These are phyloP conservation scores for Coemansia aciculifera DNA, from an alignment of 192 early-diverging fungal species.

Conservation along the genomic window DNA sequence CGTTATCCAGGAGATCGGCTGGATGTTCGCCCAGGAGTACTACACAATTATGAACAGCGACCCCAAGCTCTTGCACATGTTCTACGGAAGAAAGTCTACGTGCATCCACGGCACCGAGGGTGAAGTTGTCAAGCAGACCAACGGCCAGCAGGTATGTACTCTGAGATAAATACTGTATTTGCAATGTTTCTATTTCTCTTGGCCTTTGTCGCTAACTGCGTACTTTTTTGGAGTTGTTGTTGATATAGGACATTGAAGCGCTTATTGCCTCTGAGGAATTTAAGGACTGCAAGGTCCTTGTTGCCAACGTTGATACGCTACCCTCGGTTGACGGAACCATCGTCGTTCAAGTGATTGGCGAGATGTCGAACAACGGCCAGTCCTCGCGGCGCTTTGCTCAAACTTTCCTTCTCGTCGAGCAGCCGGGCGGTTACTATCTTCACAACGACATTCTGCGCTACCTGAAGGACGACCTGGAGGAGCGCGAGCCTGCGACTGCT, in stretches of 20 bases:
- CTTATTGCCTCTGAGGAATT: constrained; percentile 76
- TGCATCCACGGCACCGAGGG: constrained; percentile 85
- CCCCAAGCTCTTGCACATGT: constrained; percentile 75
- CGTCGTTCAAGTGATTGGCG: constrained; percentile 87
- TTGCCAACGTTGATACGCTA: constrained; percentile 86
- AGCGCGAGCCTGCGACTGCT: constrained; percentile 39
- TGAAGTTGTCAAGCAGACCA: constrained; percentile 61
- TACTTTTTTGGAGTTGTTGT: constrained; percentile 15
- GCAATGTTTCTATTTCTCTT: background rate
- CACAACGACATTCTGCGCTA: constrained; percentile 94
- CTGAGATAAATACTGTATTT: background rate
- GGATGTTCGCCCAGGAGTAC: constrained; percentile 94
- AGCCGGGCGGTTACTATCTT: constrained; percentile 89
- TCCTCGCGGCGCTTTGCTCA: constrained; percentile 86
- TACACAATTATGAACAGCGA: constrained; percentile 90
- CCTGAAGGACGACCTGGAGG: constrained; percentile 84
- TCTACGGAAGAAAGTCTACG: constrained; percentile 84
- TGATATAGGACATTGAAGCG: constrained; percentile 75
- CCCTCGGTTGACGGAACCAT: constrained; percentile 74
- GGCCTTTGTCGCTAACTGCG: constrained; percentile 31
- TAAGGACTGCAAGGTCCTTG: constrained; percentile 82
- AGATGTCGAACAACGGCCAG: constrained; percentile 83
- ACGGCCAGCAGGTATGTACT: constrained; percentile 64
- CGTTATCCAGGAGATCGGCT: constrained; percentile 73
- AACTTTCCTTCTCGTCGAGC: constrained; percentile 88